Base-by-base conservation (phyloP, 345 rosid species). In the Brassica nigra region DNA sequence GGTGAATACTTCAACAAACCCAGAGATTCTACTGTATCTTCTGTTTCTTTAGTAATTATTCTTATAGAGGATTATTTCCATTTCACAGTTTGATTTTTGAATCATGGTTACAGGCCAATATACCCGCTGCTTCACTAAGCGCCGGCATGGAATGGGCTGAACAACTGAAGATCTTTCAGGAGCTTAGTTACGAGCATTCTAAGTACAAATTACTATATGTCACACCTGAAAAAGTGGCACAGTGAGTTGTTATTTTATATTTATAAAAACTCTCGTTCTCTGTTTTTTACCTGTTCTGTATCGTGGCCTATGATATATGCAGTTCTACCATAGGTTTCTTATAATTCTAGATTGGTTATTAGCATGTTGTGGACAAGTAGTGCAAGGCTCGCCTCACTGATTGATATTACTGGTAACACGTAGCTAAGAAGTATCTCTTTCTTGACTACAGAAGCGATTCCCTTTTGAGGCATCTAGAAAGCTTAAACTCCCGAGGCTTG, bases 191-290 rank as follows among this genome's bases (percentile, higher is more conserved):
- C 62, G 98, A 91, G 85, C 84, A 83, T 82, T 89, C 93, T 70
- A 91, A 89, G 86, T 95, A 84, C 90, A 95, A 85, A 89, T 77
- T 95, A 80, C 83, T 95, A 81, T 95, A 90, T 76, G 98, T 93
- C 79, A 95, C 99, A 4, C 99, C 99, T 62, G 99, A 95, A 85
- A 95, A 95, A 85, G 99, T 95, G 79, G 99, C 99, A 23, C 92
- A 83, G 99, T 95, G 86, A 92, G 97, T 88, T 49, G 78, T 49
- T 49, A 20, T 18, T 49, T 23, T 23, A 23, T 30, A 1, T n/a
- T 31, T 31, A 12, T 57, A 18, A 55, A 1, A 37, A 30, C 8
- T 37, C 27, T 23, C 27, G 27, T 47, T 3, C 52, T 11, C 39
- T 8, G 44, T 39, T 6, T 28, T 6, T 57, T 20, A 29, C 29